These are phyloP conservation scores for Exophiala sp. DNA, from an alignment of 2,329 filamentous ascomycete species.

Conservation along the genomic window DNA sequence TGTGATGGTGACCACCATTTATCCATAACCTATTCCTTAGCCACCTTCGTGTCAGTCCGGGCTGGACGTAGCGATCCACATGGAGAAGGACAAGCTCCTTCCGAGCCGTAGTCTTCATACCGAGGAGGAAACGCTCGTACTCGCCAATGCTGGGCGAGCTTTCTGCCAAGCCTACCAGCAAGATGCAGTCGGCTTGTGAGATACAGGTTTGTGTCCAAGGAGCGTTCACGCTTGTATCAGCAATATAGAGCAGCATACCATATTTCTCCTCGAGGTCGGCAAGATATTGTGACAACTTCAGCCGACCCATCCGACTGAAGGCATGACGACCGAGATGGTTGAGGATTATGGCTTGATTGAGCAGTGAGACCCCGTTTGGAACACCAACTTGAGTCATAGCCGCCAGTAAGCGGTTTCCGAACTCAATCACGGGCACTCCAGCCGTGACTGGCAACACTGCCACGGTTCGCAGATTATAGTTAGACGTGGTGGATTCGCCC, in stretches of 20 bases:
- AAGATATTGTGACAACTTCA: conserved; percentile 92
- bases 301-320: conserved; percentile 94
- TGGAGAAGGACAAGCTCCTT: conserved; percentile 91
- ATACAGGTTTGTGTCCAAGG: conserved; percentile 99
- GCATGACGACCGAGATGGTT: conserved; percentile 94
- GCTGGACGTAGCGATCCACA: conserved; percentile 77
- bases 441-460: conserved; percentile 86
- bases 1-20: conserved; percentile 94
- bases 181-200: conserved; percentile 90
- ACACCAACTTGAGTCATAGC: conserved; percentile 87
- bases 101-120: conserved; percentile 93
- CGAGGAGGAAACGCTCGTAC: conserved; percentile 92
- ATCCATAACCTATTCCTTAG: conserved; percentile 93
- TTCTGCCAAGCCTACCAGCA: conserved; percentile 87
- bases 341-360: conserved; percentile 90
- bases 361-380: conserved; percentile 80
- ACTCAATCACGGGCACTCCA: conserved; percentile 91
- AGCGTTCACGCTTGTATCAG: conserved; percentile 93
- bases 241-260: conserved; percentile 89
- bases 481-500: conserved; percentile 59
- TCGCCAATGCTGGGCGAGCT: conserved; percentile 87
- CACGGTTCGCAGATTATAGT: conserved; percentile 86
- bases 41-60: conserved; percentile 85
- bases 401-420: conserved; percentile 81
- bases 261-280: conserved; percentile 97